These are phyloP conservation scores for Tolypocladium paradoxum DNA, from an alignment of 2,329 filamentous ascomycete species.

Conservation along the genomic window DNA sequence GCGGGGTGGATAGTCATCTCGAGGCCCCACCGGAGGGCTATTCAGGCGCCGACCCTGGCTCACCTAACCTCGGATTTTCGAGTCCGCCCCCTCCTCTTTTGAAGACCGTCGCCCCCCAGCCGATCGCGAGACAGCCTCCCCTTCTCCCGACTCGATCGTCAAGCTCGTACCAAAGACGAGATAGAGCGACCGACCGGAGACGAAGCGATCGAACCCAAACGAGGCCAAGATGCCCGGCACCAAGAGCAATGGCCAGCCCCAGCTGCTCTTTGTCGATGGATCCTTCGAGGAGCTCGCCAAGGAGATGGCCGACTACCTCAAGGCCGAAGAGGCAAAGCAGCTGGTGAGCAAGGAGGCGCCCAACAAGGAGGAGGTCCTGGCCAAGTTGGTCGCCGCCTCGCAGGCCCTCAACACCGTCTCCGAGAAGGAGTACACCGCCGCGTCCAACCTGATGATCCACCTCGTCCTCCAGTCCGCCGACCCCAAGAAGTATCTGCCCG, in stretches of 20 bases:
- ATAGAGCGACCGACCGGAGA: slow-evolving; percentile 8
- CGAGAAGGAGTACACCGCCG: slow-evolving; percentile 92
- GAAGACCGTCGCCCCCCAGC: slow-evolving; percentile 4
- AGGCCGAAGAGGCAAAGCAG: slow-evolving; percentile 67
- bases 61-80: slow-evolving; percentile 15
- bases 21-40: slow-evolving; percentile 28
- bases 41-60: slow-evolving; percentile 21
- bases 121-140: slow-evolving; percentile 12
- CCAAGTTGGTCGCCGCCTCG: slow-evolving; percentile 78
- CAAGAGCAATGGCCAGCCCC: slow-evolving; percentile 37
- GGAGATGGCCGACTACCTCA: slow-evolving; percentile 92
- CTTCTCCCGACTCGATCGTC: not conserved
- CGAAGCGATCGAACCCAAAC: slow-evolving; percentile 6
- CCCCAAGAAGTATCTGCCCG: slow-evolving; percentile 73
- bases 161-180: slow-evolving; percentile 4
- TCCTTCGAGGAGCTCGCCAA: slow-evolving; percentile 84
- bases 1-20: slow-evolving; percentile 19
- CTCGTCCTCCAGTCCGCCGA: slow-evolving; percentile 80
- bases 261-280: slow-evolving; percentile 75
- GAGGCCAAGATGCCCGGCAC: slow-evolving; percentile 15
- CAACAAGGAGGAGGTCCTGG: slow-evolving; percentile 78
- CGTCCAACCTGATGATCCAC: slow-evolving; percentile 94
- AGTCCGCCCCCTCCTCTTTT: slow-evolving; percentile 11
- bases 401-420: slow-evolving; percentile 70
- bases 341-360: slow-evolving; percentile 56